These are phyloP conservation scores for Phytophthora pini DNA, from an alignment of 352 stramenopile species.

Conservation along the genomic window DNA sequence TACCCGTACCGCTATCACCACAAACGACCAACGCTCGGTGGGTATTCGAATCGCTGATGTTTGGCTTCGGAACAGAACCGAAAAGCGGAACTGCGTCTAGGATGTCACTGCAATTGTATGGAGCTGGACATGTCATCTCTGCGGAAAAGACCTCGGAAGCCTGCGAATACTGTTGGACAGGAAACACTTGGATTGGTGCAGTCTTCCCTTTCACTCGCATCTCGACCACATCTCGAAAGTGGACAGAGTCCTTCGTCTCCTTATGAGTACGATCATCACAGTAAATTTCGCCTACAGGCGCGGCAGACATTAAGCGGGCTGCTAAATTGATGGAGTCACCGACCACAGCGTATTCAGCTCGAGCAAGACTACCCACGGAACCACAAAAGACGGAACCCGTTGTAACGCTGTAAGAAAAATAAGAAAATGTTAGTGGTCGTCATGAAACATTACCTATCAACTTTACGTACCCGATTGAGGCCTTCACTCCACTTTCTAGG, in stretches of 20 bases:
- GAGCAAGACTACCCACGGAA: conserved; percentile 69
- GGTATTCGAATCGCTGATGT: conserved; percentile 10
- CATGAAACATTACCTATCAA: background rate
- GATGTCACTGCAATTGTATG: conserved; percentile 60
- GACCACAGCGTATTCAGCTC: conserved; percentile 85
- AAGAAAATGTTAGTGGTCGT: background rate
- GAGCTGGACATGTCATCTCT: conserved; percentile 26
- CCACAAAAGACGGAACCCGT: conserved; percentile 79
- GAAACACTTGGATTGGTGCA: conserved; percentile 51
- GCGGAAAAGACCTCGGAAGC: conserved; percentile 3
- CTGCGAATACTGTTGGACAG: conserved; percentile 36
- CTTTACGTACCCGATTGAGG: conserved; percentile 67
- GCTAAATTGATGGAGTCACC: conserved; percentile 87
- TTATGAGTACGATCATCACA: conserved; percentile 74
- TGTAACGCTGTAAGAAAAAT: conserved; percentile 50
- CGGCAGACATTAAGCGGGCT: conserved; percentile 77
- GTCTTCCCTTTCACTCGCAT: conserved; percentile 76
- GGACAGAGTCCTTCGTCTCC: conserved; percentile 59
- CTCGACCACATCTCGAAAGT: conserved; percentile 54
- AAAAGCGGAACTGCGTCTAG: conserved; percentile 58
- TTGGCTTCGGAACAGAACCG: conserved; percentile 30
- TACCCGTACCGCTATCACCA: conserved; percentile 66
- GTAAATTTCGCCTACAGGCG: conserved; percentile 63
- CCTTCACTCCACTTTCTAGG: conserved; percentile 65
- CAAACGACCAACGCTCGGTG: conserved; percentile 64